Base-by-base conservation (phyloP, 352 stramenopile species). In the Phytopythium oedochilum region DNA sequence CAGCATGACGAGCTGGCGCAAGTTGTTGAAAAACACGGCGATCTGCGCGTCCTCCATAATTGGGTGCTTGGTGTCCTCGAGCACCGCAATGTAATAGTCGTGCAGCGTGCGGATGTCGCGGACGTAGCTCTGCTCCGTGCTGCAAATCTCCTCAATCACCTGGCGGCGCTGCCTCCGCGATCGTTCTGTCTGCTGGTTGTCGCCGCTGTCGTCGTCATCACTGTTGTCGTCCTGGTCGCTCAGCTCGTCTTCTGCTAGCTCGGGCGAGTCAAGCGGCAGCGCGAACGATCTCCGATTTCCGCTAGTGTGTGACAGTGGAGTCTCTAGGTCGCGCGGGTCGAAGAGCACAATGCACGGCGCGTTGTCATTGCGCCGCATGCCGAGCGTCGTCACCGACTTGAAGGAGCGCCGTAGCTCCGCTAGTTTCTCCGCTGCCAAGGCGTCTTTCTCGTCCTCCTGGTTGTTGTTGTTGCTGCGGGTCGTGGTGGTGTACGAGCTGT, bases 11-110 rank as follows among this genome's bases (percentile, higher is more conserved):
- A 94, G 66, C 54, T 92, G 76, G 11, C 81, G 66, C 34, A 94
- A 42, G 29, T 86, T 92, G 65, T 90, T 92, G 57, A 94, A 94
- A 45, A 94, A 94, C 17, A 94, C 85, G 39, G 85, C 85, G 50
- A 93, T 91, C 62, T 91, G 80, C 2, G 81, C 77, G 63, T 95
- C 82, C 29, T 85, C 72, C 75, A 91, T 86, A 48, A 95, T 88
- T 23, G 75, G 79, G 55, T 92, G 80, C 35, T 73, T 75, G 53
- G 83, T 88, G 53, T 87, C 78, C 46, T 92, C 79, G 22, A 95
- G 66, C 25, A 79, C 73, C 32, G 89, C 79, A 31, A 95, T 88
- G 59, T 92, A 95, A 35, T 77, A 74, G 59, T 92, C 80, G 45
- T 89, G 71, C 23, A 95, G 71, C 40, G 78, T 80, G 43, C 78